These are phyloP conservation scores for Thymus quinquecostatus DNA, from an alignment of 257 asterid genomes.

Conservation along the genomic window DNA sequence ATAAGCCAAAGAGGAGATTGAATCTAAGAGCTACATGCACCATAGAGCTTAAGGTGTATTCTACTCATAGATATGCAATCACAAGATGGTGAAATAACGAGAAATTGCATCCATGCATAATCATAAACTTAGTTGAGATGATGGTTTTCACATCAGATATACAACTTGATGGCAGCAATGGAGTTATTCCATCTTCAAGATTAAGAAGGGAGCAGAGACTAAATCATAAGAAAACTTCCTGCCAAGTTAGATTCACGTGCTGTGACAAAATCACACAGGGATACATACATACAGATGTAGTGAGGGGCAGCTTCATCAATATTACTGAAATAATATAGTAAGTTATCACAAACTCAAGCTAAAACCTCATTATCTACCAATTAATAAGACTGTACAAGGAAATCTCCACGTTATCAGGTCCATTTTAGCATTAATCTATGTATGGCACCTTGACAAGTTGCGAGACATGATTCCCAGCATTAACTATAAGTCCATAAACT, in stretches of 20 bases:
- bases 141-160: slow-evolving; percentile 1
- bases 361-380: not conserved
- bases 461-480: not conserved
- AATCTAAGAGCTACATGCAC: not conserved
- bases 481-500: slow-evolving; percentile 12
- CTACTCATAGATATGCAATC: slow-evolving; percentile 6
- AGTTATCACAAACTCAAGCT: not conserved
- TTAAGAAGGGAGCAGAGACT: too few species aligned
- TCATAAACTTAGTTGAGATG: not conserved
- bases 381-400: not conserved
- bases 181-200: too few species aligned
- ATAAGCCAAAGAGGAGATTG: slow-evolving; percentile 1
- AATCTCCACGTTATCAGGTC: not conserved
- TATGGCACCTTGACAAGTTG: not conserved
- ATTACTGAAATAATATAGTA: not conserved
- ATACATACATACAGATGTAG: not conserved
- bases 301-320: not conserved
- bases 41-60: slow-evolving; percentile 10
- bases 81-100: not conserved
- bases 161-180: slow-evolving; percentile 2
- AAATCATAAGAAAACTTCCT: too few species aligned
- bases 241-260: too few species aligned
- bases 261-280: too few species aligned
- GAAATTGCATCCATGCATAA: not conserved
- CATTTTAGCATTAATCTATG: not conserved